Percentiles rank a stretch among this genome's conserved stretches.
These are phyloP conservation scores for Naganishia friedmannii DNA, from an alignment of 768 basidiomycete genomes.

Conservation along the genomic window DNA sequence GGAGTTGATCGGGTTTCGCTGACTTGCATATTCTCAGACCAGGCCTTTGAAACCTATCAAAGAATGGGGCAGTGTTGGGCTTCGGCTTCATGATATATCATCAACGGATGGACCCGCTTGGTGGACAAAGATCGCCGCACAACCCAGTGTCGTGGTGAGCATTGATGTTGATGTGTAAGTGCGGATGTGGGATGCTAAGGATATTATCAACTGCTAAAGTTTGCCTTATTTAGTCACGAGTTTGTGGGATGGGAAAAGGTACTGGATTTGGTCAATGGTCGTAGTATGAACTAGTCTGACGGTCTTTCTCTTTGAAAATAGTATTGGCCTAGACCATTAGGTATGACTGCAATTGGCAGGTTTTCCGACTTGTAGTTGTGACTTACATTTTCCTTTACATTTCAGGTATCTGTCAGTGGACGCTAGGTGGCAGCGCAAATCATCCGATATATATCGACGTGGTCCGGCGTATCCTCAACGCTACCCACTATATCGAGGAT, in stretches of 20 bases:
- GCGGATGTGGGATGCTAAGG: not conserved
- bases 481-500: conserved; percentile 34
- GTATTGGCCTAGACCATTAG: conserved; percentile 24
- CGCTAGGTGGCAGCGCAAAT: conserved; percentile 41
- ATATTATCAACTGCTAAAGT: not conserved
- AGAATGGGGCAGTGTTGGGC: conserved; percentile 21
- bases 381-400: not conserved
- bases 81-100: conserved; percentile 7
- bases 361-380: not conserved
- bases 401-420: conserved; percentile 45
- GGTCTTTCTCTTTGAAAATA: not conserved
- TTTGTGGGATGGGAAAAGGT: conserved; percentile 10
- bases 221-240: not conserved
- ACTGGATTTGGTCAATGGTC: not conserved
- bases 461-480: conserved; percentile 41
- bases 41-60: conserved; percentile 19
- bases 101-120: conserved; percentile 16
- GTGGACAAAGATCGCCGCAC: not conserved
- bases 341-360: not conserved
- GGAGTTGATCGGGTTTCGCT: not conserved
- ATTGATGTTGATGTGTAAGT: conserved; percentile 29
- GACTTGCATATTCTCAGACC: conserved; percentile 6
- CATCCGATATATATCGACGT: conserved; percentile 51
- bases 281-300: not conserved
- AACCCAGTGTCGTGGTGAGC: conserved; percentile 17